phyloP scores from a whole-genome alignment of 2,329 filamentous ascomycete genomes.

The Colletotrichum gigasporum region DNA sequence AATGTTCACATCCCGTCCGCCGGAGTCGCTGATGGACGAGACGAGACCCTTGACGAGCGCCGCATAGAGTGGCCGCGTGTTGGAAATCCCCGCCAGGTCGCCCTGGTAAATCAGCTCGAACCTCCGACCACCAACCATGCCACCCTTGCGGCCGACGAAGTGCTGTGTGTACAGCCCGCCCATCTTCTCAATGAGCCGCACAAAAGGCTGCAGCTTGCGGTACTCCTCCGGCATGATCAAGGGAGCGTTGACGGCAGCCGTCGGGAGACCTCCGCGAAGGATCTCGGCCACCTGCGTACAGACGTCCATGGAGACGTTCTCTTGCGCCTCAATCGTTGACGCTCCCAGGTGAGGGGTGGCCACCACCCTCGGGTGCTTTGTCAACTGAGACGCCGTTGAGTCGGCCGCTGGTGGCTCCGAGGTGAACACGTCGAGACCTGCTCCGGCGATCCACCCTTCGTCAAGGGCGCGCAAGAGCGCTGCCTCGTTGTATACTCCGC shows the following conservation, averaged over 20 bases:
- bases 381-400: constrained; percentile 69
- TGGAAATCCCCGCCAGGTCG: constrained; percentile 74
- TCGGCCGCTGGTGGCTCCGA: constrained; percentile 69
- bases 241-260: constrained; percentile 82
- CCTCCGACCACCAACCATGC: constrained; percentile 67
- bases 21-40: constrained; percentile 72
- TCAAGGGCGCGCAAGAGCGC: constrained; percentile 77
- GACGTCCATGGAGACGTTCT: constrained; percentile 85
- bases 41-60: constrained; percentile 82
- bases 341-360: constrained; percentile 84
- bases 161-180: constrained; percentile 83
- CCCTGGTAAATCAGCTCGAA: constrained; percentile 85
- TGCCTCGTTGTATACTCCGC: constrained; percentile 82
- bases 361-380: constrained; percentile 76
- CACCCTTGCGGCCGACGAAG: constrained; percentile 57
- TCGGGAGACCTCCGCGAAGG: constrained; percentile 76
- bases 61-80: constrained; percentile 82
- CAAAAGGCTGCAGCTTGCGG: constrained; percentile 79
- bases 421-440: constrained; percentile 83
- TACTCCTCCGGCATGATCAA: constrained; percentile 85
- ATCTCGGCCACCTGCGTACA: constrained; percentile 83
- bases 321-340: constrained; percentile 83
- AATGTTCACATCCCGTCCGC: constrained; percentile 79
- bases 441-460: constrained; percentile 76
- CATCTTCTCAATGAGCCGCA: constrained; percentile 81